A percentile compares a stretch with the other conserved stretches of the same genome.
Conservation (phyloP, 2,329 filamentous ascomycete genomes). For the Aspergillus sojae region DNA sequence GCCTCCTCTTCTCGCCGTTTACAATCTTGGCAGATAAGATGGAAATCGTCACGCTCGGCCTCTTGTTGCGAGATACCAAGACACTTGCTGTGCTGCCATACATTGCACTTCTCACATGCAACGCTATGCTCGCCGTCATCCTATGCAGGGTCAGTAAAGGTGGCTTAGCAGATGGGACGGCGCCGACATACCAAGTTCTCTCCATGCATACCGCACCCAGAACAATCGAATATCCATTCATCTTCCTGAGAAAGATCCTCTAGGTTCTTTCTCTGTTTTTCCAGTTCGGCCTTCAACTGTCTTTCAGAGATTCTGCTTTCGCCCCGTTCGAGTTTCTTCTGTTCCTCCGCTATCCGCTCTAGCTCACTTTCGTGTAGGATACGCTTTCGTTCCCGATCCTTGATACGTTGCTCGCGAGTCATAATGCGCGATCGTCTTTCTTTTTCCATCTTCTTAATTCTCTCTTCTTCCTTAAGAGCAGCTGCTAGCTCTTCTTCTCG, state of each 20-base stretch:
- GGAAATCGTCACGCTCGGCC: constrained; percentile 82
- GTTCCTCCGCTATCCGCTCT: constrained; percentile 74
- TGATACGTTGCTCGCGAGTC: constrained; percentile 82
- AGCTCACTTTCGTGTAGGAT: constrained; percentile 84
- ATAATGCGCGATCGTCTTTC: constrained; percentile 78
- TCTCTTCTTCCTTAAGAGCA: constrained; percentile 61
- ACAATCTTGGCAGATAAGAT: constrained; percentile 82
- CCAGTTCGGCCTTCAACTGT: constrained; percentile 78
- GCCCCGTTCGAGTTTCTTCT: constrained; percentile 60
- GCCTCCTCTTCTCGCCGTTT: constrained; percentile 66
- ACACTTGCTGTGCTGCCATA: constrained; percentile 97
- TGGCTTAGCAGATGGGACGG: not conserved
- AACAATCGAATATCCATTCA: constrained; percentile 92
- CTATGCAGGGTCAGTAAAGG: constrained; percentile 38
- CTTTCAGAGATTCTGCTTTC: constrained; percentile 73
- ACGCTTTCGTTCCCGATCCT: constrained; percentile 81
- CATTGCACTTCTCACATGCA: constrained; percentile 88
- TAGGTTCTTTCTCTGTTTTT: constrained; percentile 75
- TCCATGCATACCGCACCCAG: constrained; percentile 82
- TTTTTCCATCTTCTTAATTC: constrained; percentile 66
- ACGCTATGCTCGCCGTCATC: constrained; percentile 95
- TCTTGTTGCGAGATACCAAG: constrained; percentile 76
- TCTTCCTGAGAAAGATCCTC: constrained; percentile 74
- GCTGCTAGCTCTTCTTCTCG: constrained; percentile 65
- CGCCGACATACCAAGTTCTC: constrained; percentile 65